Base-by-base conservation (phyloP, 306 rosid species). In the Trifolium dubium region DNA sequence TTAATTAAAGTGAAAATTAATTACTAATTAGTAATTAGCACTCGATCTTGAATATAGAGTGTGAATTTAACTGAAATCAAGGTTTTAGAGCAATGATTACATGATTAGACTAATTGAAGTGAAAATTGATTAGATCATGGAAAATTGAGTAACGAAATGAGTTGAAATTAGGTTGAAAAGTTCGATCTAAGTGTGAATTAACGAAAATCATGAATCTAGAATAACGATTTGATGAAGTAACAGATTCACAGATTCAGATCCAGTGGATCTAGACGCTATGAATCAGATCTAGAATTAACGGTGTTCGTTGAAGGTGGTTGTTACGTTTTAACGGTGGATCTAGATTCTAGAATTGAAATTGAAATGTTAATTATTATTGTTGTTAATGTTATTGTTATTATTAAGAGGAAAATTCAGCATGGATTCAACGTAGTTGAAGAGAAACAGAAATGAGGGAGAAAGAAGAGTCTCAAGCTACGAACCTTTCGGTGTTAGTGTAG, bases 241-340 rank as follows among this genome's bases (percentile, higher is more conserved):
- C 5, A 46, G 68, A 75, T 76, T 69, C 14, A 6, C 15, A 10
- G 14, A 8, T 69, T 69, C 86, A 66, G 90, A 86, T 84, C 86
- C 69, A 37, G 15, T 69, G 85, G 87, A 88, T 86, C 86, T 78
- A 74, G 28, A 0, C 4, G 23, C 6, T 35, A 47, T 14, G 14
- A 3, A n/a, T 15, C 77, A 79, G 90, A 87, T 87, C 92, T 76
- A 56, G 17, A 13, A 58, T 8, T 31, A 28, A 18, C 3, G 55
- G 31, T 54, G 60, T n/a, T 63, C 6, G 44, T 2, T 18, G 28
- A 55, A 53, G 32, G 0, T n/a, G 32, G 50, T 23, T 8, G 19
- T 62, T 75, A 54, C 28, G 39, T 56, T 37, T 37, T 56, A 58
- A 4, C 13, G 2, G 65, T 30, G 68, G 81, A 81, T 81, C 84